phyloP scores from a whole-genome alignment of 805 yeast species.

The Sugiyamaella qingdaonensis region DNA sequence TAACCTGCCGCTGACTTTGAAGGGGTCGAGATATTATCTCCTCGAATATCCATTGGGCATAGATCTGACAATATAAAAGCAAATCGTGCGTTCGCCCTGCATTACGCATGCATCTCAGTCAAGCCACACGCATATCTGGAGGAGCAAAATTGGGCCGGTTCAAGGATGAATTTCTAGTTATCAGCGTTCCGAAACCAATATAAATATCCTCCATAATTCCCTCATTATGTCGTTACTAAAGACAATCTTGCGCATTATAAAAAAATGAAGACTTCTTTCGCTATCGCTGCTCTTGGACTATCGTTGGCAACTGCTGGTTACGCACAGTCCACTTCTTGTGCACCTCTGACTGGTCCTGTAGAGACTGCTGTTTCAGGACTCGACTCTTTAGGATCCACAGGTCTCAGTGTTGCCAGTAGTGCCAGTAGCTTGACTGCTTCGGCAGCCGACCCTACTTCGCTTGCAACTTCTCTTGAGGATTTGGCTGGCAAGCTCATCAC shows the following conservation, averaged over 20 bases:
- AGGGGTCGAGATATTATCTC: background rate
- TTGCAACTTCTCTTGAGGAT: constrained; percentile 6
- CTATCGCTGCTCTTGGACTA: constrained; percentile 2
- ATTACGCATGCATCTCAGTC: background rate
- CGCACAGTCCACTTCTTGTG: constrained; percentile 5
- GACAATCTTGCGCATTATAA: background rate
- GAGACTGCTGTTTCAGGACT: constrained; percentile 5
- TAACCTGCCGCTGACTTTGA: background rate
- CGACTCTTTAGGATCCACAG: background rate
- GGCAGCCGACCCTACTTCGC: background rate
- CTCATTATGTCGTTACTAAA: background rate
- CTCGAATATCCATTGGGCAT: background rate
- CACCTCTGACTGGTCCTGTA: constrained; percentile 5
- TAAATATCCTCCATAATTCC: background rate
- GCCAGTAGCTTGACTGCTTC: background rate
- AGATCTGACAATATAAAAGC: background rate
- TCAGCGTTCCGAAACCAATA: background rate
- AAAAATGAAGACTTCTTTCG: constrained; percentile 9
- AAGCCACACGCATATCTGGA: background rate
- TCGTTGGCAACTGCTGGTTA: constrained; percentile 1
- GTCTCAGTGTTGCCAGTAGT: constrained; percentile 1
- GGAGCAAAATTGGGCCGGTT: background rate
- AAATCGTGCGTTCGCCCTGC: background rate
- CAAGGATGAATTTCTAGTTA: background rate
- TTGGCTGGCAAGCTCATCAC: constrained; percentile 1